Percentiles rank a stretch among this genome's conserved stretches.
Conservation (phyloP, 768 basidiomycete species). For the Lepiota venenata region DNA sequence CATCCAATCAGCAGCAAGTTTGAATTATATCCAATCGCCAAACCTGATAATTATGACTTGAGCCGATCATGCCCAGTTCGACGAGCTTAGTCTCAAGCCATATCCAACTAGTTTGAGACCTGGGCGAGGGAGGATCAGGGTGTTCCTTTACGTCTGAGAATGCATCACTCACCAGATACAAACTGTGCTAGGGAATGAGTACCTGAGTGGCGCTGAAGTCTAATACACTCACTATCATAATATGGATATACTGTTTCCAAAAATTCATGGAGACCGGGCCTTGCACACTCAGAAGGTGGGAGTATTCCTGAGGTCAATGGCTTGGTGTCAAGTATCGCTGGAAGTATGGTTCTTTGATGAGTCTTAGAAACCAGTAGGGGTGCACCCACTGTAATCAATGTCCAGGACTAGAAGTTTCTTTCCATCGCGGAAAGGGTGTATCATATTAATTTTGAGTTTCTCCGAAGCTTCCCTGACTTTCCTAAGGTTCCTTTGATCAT, state of each 20-base stretch:
- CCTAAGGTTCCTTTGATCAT: conserved; percentile 78
- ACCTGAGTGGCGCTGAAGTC: not conserved
- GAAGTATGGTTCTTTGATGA: conserved; percentile 9
- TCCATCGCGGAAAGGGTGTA: conserved; percentile 70
- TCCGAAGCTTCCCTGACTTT: conserved; percentile 73
- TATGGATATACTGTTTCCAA: conserved; percentile 73
- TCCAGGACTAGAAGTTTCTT: conserved; percentile 85
- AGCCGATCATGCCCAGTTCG: conserved; percentile 82
- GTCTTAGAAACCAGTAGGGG: not conserved
- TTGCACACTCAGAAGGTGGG: conserved; percentile 76
- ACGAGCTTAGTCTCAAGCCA: conserved; percentile 88
- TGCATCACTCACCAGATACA: conserved; percentile 65
- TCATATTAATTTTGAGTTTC: conserved; percentile 64
- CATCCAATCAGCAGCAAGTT: not conserved
- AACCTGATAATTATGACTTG: conserved; percentile 67
- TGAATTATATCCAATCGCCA: conserved; percentile 9
- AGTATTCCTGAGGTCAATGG: conserved; percentile 79
- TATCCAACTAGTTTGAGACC: conserved; percentile 86
- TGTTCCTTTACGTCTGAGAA: not conserved
- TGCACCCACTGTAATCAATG: conserved; percentile 75
- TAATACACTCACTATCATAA: conserved; percentile 61
- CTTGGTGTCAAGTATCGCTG: conserved; percentile 83
- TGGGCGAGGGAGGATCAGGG: conserved; percentile 22
- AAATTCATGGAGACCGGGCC: conserved; percentile 83
- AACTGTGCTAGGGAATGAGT: conserved; percentile 32